Conservation (phyloP, 345 rosid genomes). For the Salix viminalis region DNA sequence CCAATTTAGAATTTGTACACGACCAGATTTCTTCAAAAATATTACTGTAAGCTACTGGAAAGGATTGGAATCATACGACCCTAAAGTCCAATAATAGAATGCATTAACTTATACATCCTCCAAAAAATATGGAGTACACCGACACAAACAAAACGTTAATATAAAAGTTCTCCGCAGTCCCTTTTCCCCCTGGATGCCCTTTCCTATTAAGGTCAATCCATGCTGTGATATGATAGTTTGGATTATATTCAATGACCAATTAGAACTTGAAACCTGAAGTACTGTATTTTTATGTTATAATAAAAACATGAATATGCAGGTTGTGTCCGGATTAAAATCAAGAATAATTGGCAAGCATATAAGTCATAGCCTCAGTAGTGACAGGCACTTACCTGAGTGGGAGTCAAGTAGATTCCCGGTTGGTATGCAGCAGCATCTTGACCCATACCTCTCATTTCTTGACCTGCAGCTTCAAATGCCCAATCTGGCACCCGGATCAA, state of each 20-base stretch:
- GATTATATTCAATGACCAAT: background rate
- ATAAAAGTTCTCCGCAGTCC: background rate
- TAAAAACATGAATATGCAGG: background rate
- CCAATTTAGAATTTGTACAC: background rate
- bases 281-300: background rate
- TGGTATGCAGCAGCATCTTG: constrained; percentile 89
- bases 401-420: constrained; percentile 91
- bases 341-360: background rate
- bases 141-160: background rate
- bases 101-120: background rate
- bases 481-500: constrained; percentile 95
- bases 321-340: background rate
- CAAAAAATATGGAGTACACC: background rate
- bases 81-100: background rate
- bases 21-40: background rate
- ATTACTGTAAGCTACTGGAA: background rate
- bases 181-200: background rate
- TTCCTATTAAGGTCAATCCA: background rate
- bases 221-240: background rate
- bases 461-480: constrained; percentile 99
- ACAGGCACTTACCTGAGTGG: constrained; percentile 64
- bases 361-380: background rate
- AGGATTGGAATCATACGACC: background rate
- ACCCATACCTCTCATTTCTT: constrained; percentile 94
- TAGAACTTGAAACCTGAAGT: background rate